Conservation (phyloP, 345 rosid genomes). For the Stellera chamaejasme region DNA sequence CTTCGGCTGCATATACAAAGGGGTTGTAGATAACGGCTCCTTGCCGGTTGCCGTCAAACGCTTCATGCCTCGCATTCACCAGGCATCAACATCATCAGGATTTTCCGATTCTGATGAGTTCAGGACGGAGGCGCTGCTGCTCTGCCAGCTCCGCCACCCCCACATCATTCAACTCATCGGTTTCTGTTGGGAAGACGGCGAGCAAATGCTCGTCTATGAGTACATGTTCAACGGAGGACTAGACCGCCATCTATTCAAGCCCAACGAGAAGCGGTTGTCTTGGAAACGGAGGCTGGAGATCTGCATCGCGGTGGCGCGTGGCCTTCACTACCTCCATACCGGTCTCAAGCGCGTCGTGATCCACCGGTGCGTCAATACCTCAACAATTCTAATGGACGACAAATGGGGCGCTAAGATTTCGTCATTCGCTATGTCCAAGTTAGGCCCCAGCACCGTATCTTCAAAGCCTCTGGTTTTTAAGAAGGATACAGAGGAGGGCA, state of each 20-base stretch:
- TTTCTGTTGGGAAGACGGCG: neutral
- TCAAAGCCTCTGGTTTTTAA: neutral
- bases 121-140: neutral
- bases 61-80: no score
- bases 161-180: slow-evolving; percentile 1
- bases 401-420: slow-evolving; percentile 21
- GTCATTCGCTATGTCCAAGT: slow-evolving; percentile 19
- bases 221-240: slow-evolving; percentile 28
- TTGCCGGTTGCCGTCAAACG: slow-evolving; percentile 3
- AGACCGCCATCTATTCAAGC: slow-evolving; percentile 22
- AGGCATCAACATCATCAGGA: no score
- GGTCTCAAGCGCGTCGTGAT: slow-evolving; percentile 19
- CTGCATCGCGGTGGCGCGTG: slow-evolving; percentile 38
- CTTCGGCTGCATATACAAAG: neutral
- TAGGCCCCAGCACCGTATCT: slow-evolving; percentile 15
- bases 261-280: slow-evolving; percentile 17
- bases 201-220: slow-evolving; percentile 22
- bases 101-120: neutral
- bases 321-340: slow-evolving; percentile 24
- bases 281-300: slow-evolving; percentile 40
- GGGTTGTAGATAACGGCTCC: neutral
- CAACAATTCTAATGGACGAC: slow-evolving; percentile 19
- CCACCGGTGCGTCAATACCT: slow-evolving; percentile 23
- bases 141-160: slow-evolving; percentile 9
- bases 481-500: slow-evolving; percentile 7